Evolutionary conservation across 2,329 filamentous ascomycete genomes (phyloP).

Genomic region (Coniosporium tulheliwenetii): DNA sequence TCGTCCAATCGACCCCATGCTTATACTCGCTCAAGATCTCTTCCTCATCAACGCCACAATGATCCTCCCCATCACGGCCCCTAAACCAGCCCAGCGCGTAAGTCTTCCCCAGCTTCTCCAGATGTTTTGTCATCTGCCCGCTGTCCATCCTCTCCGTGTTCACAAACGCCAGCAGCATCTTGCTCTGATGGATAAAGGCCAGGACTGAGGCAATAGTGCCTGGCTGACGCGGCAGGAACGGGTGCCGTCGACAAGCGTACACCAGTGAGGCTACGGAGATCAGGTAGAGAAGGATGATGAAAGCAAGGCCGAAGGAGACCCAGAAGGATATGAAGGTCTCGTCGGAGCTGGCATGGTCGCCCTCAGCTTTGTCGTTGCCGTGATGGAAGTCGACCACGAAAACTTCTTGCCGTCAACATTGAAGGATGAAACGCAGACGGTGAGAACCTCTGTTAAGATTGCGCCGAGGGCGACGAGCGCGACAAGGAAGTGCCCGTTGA

Average conservation of each 20-base stretch:
- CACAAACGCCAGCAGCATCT: constrained; percentile 65
- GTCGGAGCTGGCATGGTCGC: constrained; percentile 17
- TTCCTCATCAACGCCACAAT: constrained; percentile 67
- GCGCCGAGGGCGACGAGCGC: constrained; percentile 55
- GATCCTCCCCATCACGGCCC: constrained; percentile 55
- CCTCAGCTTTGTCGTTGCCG: constrained; percentile 4
- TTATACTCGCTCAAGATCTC: constrained; percentile 50
- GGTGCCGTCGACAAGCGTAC: constrained; percentile 45
- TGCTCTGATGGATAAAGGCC: constrained; percentile 64
- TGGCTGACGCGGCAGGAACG: constrained; percentile 63
- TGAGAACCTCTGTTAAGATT: constrained; percentile 58
- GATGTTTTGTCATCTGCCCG: constrained; percentile 40
- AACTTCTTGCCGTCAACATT: constrained; percentile 50
- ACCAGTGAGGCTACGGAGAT: constrained; percentile 42
- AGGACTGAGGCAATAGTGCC: constrained; percentile 64
- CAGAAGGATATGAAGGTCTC: constrained; percentile 45
- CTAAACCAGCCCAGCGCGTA: constrained; percentile 68
- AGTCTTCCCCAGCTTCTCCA: constrained; percentile 42
- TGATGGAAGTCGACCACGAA: constrained; percentile 9
- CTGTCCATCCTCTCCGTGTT: constrained; percentile 49
- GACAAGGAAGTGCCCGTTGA: constrained; percentile 50
- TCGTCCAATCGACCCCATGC: constrained; percentile 35
- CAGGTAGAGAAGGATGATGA: constrained; percentile 51
- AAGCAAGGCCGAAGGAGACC: constrained; percentile 44
- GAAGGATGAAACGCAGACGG: constrained; percentile 51